Evolutionary conservation across 1,284 basidiomycete species (phyloP).

Genomic region (Sphagnurus paluster): DNA sequence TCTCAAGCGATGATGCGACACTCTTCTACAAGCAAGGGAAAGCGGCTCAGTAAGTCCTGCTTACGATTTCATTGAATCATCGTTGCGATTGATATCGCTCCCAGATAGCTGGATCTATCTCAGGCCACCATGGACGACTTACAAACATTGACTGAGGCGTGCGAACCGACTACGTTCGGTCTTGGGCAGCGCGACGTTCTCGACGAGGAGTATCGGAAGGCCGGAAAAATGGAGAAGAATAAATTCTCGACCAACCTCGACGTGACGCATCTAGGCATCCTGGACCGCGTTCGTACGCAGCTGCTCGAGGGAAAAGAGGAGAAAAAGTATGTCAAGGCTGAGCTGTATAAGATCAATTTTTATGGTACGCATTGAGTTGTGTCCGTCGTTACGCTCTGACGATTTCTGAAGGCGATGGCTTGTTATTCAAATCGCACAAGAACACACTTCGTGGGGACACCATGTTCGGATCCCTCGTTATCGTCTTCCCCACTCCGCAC

Average conservation of each 20-base stretch:
- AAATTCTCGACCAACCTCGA: slow-evolving; percentile 30
- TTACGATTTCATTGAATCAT: background rate
- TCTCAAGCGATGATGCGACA: background rate
- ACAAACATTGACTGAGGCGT: slow-evolving; percentile 16
- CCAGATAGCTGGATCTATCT: slow-evolving; percentile 5
- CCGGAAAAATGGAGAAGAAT: slow-evolving; percentile 30
- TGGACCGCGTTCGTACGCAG: slow-evolving; percentile 19
- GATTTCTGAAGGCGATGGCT: slow-evolving; percentile 30
- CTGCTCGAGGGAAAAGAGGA: slow-evolving; percentile 14
- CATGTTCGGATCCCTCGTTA: slow-evolving; percentile 49
- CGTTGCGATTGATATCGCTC: background rate
- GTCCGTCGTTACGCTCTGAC: too few relatives aligned
- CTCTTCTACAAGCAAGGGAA: slow-evolving; percentile 12
- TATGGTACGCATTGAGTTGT: slow-evolving; percentile 30
- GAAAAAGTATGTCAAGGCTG: slow-evolving; percentile 14
- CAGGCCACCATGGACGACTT: slow-evolving; percentile 6
- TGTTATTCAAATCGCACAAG: slow-evolving; percentile 43
- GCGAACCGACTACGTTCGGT: slow-evolving; percentile 32
- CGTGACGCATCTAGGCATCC: slow-evolving; percentile 21
- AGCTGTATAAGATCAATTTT: slow-evolving; percentile 31
- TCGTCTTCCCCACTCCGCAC: slow-evolving; percentile 43
- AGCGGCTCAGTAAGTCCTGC: background rate
- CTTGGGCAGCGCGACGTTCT: slow-evolving; percentile 25
- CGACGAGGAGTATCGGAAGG: slow-evolving; percentile 35
- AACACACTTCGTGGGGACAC: slow-evolving; percentile 37